phyloP scores from a whole-genome alignment of 371 early-diverging fungal genomes.

The Apophysomyces trapeziformis region DNA sequence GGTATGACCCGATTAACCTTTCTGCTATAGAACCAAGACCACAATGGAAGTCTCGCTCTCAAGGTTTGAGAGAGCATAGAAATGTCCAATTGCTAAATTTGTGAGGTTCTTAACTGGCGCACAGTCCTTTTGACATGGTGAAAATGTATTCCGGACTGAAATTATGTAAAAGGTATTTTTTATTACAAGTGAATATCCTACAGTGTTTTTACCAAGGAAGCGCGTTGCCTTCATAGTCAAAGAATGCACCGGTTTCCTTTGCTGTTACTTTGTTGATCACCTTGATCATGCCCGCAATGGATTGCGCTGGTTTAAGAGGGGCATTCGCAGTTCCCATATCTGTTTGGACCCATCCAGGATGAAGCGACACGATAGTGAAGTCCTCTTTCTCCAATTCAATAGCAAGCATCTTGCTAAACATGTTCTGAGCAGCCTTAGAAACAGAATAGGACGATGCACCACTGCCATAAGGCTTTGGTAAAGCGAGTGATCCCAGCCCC shows the following conservation, averaged over 20 bases:
- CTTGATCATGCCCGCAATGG: conserved; percentile 31
- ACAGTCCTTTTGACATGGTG: too few relatives aligned
- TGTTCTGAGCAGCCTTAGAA: conserved; percentile 42
- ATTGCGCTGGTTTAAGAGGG: conserved; percentile 22
- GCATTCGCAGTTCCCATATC: conserved; percentile 37
- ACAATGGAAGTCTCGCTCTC: too few relatives aligned
- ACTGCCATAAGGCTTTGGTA: background rate
- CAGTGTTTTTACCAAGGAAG: conserved; percentile 24
- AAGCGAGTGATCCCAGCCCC: conserved; percentile 13
- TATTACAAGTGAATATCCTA: too few relatives aligned
- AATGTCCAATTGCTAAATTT: too few relatives aligned
- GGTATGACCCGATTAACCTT: background rate
- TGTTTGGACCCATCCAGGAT: conserved; percentile 46
- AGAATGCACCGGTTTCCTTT: conserved; percentile 29
- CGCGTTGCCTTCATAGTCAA: conserved; percentile 21
- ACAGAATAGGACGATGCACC: conserved; percentile 25
- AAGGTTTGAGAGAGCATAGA: too few relatives aligned
- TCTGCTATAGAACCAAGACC: background rate
- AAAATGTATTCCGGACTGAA: too few relatives aligned
- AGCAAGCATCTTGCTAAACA: conserved; percentile 25
- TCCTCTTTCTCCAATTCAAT: conserved; percentile 20
- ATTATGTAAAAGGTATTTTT: too few relatives aligned
- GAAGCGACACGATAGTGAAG: conserved; percentile 28
- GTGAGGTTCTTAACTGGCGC: too few relatives aligned
- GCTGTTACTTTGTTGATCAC: conserved; percentile 23